Evolutionary conservation across 129 eudicot genomes (phyloP).

Genomic region (Heracleum sosnowskyi): DNA sequence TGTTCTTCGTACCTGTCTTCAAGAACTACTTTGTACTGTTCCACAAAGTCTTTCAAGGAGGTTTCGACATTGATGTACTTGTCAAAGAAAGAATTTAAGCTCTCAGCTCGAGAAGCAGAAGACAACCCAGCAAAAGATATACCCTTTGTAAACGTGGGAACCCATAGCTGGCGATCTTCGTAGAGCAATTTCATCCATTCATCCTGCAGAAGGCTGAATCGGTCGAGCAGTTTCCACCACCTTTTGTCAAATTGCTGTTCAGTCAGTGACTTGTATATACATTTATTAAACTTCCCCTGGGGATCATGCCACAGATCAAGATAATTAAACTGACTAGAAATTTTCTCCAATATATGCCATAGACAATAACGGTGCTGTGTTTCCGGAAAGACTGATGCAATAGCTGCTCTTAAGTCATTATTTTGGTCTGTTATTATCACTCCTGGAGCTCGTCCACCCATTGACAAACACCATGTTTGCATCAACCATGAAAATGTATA

Average conservation of each 20-base stretch:
- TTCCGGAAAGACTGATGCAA: constrained; percentile 46
- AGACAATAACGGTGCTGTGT: constrained; percentile 54
- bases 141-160: constrained; percentile 50
- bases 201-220: constrained; percentile 55
- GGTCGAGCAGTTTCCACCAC: constrained; percentile 64
- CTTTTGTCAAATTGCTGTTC: constrained; percentile 66
- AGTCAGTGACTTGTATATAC: constrained; percentile 56
- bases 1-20: constrained; percentile 85
- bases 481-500: constrained; percentile 69
- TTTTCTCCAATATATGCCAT: constrained; percentile 65
- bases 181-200: constrained; percentile 64
- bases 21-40: constrained; percentile 43
- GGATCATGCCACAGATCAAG: constrained; percentile 61
- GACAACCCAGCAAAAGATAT: constrained; percentile 75
- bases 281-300: constrained; percentile 55
- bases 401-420: constrained; percentile 58
- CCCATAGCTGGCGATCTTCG: constrained; percentile 77
- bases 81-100: constrained; percentile 64
- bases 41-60: constrained; percentile 55
- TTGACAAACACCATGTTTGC: constrained; percentile 79
- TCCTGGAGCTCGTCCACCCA: constrained; percentile 69
- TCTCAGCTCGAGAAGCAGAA: constrained; percentile 53
- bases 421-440: constrained; percentile 66
- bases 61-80: constrained; percentile 55
- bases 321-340: constrained; percentile 51